Base-by-base conservation (phyloP, 2,329 filamentous ascomycete genomes). In the Eutypella sp. region DNA sequence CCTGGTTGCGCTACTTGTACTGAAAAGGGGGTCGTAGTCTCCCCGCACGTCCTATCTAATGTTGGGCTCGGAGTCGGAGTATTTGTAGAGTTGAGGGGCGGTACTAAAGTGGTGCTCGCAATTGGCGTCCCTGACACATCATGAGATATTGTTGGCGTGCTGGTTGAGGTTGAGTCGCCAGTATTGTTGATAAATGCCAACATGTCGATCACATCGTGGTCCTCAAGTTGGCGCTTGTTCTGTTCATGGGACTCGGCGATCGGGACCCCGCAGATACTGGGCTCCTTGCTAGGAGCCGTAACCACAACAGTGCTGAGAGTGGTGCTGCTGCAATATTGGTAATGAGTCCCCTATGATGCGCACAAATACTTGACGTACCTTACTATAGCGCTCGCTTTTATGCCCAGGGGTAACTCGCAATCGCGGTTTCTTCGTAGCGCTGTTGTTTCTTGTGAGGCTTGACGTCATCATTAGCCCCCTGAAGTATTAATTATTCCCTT, bases 1-100 rank as follows among this genome's bases (percentile, higher is more conserved):
- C 52, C 55, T 0, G 60, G 58, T 44, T 63, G 61, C 1, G 54
- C 47, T 20, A 61, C 54, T 8, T 53, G 56, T 2, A 64, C 41
- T 8, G 47, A 27, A 47, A 65, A 65, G 2, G 59, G 56, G 2
- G 50, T 19, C 5, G 48, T 19, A 2, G 56, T 57, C 36, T 57
- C 47, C 19, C 56, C 54, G 53, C 62, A 63, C 29, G 55, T 50
- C 22, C 38, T 44, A 41, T 60, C 43, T 41, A 50, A n/a, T 4
- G 50, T 52, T 10, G 50, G 33, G 2, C 51, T 47, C 10, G 52
- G 5, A 22, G 55, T 50, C 1, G 54, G 29, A 11, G 50, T 38
- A n/a, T 25, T 40, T n/a, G 48, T 47, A 19, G 40, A 23, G 29
- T 44, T 47, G 4, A 25, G 22, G 23, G 40, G 43, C 27, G 23